Percentiles rank a stretch among this genome's conserved stretches.
Evolutionary conservation across 352 stramenopile species (phyloP).

Genomic region (Globisporangium okanoganense): DNA sequence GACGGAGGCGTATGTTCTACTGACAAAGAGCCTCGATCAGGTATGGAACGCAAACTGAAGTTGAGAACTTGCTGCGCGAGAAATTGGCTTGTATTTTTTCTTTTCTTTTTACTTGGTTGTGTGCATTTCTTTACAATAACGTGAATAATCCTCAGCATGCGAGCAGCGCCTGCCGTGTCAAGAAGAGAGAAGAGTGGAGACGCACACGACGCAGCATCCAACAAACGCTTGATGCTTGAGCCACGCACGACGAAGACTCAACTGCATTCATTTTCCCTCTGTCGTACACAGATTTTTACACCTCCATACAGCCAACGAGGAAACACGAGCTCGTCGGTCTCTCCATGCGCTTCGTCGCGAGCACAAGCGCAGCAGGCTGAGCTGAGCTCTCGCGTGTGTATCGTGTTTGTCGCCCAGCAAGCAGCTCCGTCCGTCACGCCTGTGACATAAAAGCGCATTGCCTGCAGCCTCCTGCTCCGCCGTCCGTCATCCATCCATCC

Average conservation of each 20-base stretch:
- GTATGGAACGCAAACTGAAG: background rate
- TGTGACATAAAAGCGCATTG: background rate
- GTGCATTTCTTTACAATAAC: conserved; percentile 8
- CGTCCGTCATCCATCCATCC: background rate
- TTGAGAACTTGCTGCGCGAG: background rate
- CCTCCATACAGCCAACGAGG: conserved; percentile 1
- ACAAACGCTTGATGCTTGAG: background rate
- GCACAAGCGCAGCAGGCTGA: background rate
- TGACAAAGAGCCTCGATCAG: too few relatives aligned
- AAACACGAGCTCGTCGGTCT: background rate
- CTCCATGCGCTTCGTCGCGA: background rate
- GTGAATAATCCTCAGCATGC: background rate
- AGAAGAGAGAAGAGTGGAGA: background rate
- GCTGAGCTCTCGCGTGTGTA: background rate
- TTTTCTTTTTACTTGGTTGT: background rate
- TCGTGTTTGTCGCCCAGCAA: background rate
- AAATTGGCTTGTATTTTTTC: background rate
- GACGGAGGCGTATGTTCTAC: conserved; percentile 5
- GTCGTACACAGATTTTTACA: conserved; percentile 3
- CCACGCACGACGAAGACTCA: background rate
- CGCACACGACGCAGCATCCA: background rate
- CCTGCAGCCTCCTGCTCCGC: background rate
- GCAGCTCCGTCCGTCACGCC: background rate
- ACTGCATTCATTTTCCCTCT: conserved; percentile 1
- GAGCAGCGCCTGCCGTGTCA: background rate